Base-by-base conservation (phyloP, 192 early-diverging fungal species). In the Chytriomyces confervae region DNA sequence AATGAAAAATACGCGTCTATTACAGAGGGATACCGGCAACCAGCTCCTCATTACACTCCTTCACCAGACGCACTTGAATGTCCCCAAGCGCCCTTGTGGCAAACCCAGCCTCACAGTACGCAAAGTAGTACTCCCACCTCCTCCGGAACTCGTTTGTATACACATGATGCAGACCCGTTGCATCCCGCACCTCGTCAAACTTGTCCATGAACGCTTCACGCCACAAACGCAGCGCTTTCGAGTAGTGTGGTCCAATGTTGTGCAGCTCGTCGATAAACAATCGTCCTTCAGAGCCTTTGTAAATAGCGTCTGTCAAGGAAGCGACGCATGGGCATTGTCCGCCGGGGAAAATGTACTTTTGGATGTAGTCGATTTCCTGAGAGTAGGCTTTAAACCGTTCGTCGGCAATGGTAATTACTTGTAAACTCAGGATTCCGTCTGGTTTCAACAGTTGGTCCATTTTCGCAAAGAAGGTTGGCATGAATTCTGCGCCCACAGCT, bases 121-220 rank as follows among this genome's bases (percentile, higher is more conserved):
- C 89, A 85, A 94, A 94, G 80, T 94, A 94, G 78, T 87, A 94
- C 77, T 92, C 91, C 89, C 89, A 94, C 79, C 91, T 91, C 71
- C 92, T 85, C 76, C 84, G 85, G 74, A 94, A 94, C 62, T 87
- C 86, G 44, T 84, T 80, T 69, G 86, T 82, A 81, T 90, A 91
- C 36, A 80, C 75, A 62, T 77, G 67, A 66, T 68, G 62, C 53
- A 78, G 61, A 1, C 68, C 80, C 16, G 84, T 67, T 47, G 69
- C 62, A 24, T 75, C 77, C 43, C 82, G 83, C 0, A 89, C 76
- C 43, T 81, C 72, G 69, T 91, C 90, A 77, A 85, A 92, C 49
- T 83, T 87, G 50, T 50, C 72, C 50, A 89, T 61, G 62, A 94
- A 94, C 24, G 62, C 77, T 79, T 91, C 87, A 44, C 92, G 83